Percentiles rank a stretch among this genome's conserved stretches.
Evolutionary conservation across 1,139 yeast genomes (phyloP).

Genomic region (Geotrichum reessii): DNA sequence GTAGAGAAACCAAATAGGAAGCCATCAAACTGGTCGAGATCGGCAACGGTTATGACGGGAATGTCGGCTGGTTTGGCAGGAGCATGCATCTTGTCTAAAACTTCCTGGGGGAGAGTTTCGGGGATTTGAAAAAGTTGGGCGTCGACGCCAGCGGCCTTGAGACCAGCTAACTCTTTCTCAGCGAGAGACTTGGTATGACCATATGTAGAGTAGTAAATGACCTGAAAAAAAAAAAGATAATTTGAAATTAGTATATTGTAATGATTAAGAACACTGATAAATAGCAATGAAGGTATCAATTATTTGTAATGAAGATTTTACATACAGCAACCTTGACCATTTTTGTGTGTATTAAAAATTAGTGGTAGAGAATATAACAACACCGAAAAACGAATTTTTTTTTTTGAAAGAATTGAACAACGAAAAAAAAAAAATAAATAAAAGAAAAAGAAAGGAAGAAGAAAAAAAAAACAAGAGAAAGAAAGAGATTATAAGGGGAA

Average conservation of each 20-base stretch:
- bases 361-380: neutral
- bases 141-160: constrained; percentile 65
- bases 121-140: constrained; percentile 68
- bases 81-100: constrained; percentile 57
- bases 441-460: neutral
- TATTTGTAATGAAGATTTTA: constrained; percentile 1
- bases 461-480: neutral
- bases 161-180: constrained; percentile 62
- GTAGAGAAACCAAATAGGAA: constrained; percentile 80
- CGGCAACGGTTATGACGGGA: constrained; percentile 63
- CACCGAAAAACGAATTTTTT: neutral
- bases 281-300: neutral
- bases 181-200: constrained; percentile 72
- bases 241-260: neutral
- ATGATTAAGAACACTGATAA: too few relatives aligned
- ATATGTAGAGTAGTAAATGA: constrained; percentile 75
- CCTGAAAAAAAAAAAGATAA: constrained; percentile 43
- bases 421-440: neutral
- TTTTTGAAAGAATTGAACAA: neutral
- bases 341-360: neutral
- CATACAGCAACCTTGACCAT: constrained; percentile 28
- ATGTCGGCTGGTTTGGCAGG: constrained; percentile 56
- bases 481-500: neutral
- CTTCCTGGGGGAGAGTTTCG: constrained; percentile 67
- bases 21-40: constrained; percentile 61